These are phyloP conservation scores for Batkoa obscura DNA, from an alignment of 371 early-diverging fungal species.

Conservation along the genomic window DNA sequence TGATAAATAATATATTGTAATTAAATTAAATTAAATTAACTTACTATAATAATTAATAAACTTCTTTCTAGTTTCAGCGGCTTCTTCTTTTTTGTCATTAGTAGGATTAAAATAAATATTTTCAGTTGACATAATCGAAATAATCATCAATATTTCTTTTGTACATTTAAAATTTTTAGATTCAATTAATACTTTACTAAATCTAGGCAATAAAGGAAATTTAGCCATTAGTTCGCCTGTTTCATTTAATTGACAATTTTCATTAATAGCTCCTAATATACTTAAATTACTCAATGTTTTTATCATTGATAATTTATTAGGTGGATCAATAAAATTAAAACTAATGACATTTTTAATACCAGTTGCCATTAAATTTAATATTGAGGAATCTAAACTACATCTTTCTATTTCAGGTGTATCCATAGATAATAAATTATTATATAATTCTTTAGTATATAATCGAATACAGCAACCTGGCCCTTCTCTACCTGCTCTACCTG, in stretches of 20 bases:
- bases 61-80: conserved; percentile 33
- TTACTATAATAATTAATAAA: conserved; percentile 21
- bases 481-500: conserved; percentile 92
- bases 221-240: conserved; percentile 77
- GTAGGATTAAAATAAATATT: conserved; percentile 63
- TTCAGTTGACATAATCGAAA: conserved; percentile 79
- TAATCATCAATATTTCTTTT: conserved; percentile 66
- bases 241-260: conserved; percentile 55
- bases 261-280: conserved; percentile 75
- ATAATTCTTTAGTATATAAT: conserved; percentile 81
- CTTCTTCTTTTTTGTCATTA: conserved; percentile 66
- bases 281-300: conserved; percentile 75
- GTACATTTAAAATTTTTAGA: conserved; percentile 39
- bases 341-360: conserved; percentile 70
- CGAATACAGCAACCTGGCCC: conserved; percentile 74
- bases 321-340: conserved; percentile 92
- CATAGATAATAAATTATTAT: conserved; percentile 51
- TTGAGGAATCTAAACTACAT: conserved; percentile 72
- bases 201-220: conserved; percentile 85
- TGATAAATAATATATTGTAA: too few species aligned
- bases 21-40: neutral
- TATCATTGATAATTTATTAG: conserved; percentile 48
- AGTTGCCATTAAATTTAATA: conserved; percentile 71
- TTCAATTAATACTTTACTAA: conserved; percentile 74
- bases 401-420: conserved; percentile 88